Evolutionary conservation across 2,329 filamentous ascomycete species (phyloP), one percentile per base, ranked within the genome.

Genomic region (Colletotrichum sp.): DNA sequence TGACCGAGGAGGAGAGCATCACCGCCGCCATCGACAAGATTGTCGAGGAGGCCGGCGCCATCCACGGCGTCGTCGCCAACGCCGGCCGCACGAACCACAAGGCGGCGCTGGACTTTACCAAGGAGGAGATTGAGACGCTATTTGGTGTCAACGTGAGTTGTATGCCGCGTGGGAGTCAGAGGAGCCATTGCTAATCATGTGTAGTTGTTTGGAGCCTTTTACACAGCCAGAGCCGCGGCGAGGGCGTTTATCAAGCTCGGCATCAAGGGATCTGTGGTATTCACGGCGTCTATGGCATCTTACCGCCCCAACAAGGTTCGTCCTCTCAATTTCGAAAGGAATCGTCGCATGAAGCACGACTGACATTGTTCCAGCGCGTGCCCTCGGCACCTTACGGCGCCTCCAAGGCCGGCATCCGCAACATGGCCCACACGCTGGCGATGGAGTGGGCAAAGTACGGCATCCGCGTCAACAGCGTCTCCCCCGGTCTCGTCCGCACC

Each of bases 61-160:
- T 89, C 9, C 86, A 89, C 72, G 88, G 88, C 15, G 88, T 90
- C 82, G 87, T 90, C 4, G 86, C 84, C 28, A 90, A 90, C 75
- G 88, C 88, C 0, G 88, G 88, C 16, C 81, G 86, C 16, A 90
- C 88, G 15, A 88, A 89, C 78, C 89, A 90, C 77, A 89, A 90
- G 79, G 80, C 88, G 3, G 88, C 88, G 0, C 80, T 90, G 7
- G 87, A 90, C 28, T 90, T 81, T 62, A 78, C 72, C 24, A 72
- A 76, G n/a, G 80, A 78, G 4, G 78, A 81, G 70, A 69, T 81
- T 10, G 77, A 81, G 69, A 84, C 72, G 84, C 82, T 77, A 6
- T 79, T 78, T n/a, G 64, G 72, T 39, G 72, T 78, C 39, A 78
- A 79, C 67, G 76, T 78, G 59, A 28, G 76, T 57, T 8, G 2